phyloP scores from a whole-genome alignment of 805 yeast genomes.

The Suhomyces tanzawaensis region DNA sequence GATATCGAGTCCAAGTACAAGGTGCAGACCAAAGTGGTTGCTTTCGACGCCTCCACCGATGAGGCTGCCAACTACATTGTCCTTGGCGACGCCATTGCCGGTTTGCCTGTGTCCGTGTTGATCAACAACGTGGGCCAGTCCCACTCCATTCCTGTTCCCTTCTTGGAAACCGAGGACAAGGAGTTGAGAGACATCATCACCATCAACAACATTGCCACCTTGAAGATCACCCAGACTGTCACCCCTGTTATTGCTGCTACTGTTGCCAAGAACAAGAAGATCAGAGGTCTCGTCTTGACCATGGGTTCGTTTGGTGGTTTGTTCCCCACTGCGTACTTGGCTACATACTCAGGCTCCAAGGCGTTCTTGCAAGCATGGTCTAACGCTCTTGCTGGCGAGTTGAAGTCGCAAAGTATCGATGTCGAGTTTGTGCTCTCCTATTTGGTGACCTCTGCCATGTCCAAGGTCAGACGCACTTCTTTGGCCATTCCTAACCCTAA shows the following conservation, averaged over 20 bases:
- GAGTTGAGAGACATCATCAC: slow-evolving; percentile 82
- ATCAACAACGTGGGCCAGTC: slow-evolving; percentile 94
- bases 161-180: slow-evolving; percentile 68
- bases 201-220: slow-evolving; percentile 80
- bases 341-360: slow-evolving; percentile 95
- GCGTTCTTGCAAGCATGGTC: slow-evolving; percentile 95
- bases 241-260: slow-evolving; percentile 66
- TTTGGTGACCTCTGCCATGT: slow-evolving; percentile 92
- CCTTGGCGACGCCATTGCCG: slow-evolving; percentile 46
- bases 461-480: slow-evolving; percentile 81
- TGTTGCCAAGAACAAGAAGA: slow-evolving; percentile 37
- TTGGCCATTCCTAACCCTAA: slow-evolving; percentile 77
- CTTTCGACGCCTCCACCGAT: slow-evolving; percentile 77
- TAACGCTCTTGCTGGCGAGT: slow-evolving; percentile 81
- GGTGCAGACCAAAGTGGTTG: slow-evolving; percentile 63
- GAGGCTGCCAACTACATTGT: slow-evolving; percentile 52
- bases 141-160: slow-evolving; percentile 93
- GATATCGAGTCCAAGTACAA: slow-evolving; percentile 59
- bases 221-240: slow-evolving; percentile 77
- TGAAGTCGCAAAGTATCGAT: slow-evolving; percentile 66
- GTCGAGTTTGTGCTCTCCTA: slow-evolving; percentile 85
- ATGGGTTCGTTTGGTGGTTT: slow-evolving; percentile 98
- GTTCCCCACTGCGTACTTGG: slow-evolving; percentile 86
- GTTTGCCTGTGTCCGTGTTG: slow-evolving; percentile 66
- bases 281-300: slow-evolving; percentile 78